phyloP scores from a whole-genome alignment of 352 stramenopile genomes.

The Globisporangium takayamanum region DNA sequence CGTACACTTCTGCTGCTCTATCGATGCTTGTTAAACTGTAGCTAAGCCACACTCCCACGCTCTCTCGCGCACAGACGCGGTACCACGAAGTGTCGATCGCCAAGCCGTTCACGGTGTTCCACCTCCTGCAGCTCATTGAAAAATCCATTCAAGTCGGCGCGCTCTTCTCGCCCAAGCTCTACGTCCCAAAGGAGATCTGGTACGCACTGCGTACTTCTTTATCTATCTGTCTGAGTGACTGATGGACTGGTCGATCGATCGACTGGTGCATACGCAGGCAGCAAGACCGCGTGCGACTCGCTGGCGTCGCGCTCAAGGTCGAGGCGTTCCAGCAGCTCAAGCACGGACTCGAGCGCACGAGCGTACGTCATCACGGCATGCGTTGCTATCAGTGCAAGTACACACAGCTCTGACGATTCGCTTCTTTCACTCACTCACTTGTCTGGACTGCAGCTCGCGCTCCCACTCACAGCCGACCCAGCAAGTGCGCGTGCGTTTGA shows the following conservation, averaged over 20 bases:
- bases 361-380: constrained; percentile 20
- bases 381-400: not conserved
- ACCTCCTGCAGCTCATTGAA: constrained; percentile 77
- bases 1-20: not conserved
- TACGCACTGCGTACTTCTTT: constrained; percentile 3
- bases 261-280: constrained; percentile 19
- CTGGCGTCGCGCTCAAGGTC: constrained; percentile 51
- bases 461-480: constrained; percentile 41
- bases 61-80: constrained; percentile 24
- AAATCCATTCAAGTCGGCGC: constrained; percentile 71
- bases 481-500: constrained; percentile 36
- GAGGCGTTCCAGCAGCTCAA: constrained; percentile 65
- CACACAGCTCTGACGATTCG: too few species aligned
- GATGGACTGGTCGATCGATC: not conserved
- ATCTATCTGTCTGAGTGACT: not conserved
- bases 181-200: constrained; percentile 78
- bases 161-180: constrained; percentile 66
- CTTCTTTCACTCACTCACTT: not conserved
- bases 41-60: not conserved
- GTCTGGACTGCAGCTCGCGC: constrained; percentile 32
- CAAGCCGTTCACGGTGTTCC: constrained; percentile 63
- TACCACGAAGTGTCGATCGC: constrained; percentile 50
- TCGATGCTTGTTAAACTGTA: not conserved
- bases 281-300: constrained; percentile 59
- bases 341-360: constrained; percentile 61